A percentile compares a stretch with the other conserved stretches of the same genome.
Evolutionary conservation across 352 stramenopile species (phyloP).

Genomic region (Thalassiosira hispida): DNA sequence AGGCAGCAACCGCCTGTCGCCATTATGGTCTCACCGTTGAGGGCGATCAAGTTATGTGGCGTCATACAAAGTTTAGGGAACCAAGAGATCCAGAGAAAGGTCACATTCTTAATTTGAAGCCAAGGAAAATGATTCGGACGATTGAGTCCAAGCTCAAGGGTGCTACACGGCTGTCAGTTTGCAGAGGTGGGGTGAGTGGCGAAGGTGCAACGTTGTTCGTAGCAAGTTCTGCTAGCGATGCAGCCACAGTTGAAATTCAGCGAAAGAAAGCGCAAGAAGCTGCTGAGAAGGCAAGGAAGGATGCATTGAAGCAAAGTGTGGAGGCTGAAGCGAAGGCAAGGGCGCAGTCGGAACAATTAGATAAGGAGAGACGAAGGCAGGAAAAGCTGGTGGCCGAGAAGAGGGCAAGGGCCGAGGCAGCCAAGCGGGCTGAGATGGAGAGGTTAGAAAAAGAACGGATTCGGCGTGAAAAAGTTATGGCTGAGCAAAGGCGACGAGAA

Average conservation of each 20-base stretch:
- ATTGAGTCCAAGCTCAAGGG: slow-evolving; percentile 83
- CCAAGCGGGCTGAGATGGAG: slow-evolving; percentile 30
- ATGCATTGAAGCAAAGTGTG: slow-evolving; percentile 23
- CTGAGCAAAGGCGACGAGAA: slow-evolving; percentile 34
- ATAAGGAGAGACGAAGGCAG: slow-evolving; percentile 38
- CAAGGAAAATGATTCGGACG: slow-evolving; percentile 81
- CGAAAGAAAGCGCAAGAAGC: slow-evolving; percentile 29
- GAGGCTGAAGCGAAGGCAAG: slow-evolving; percentile 41
- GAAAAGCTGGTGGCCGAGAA: slow-evolving; percentile 39
- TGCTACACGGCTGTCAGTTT: slow-evolving; percentile 77
- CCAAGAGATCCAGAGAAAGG: slow-evolving; percentile 78
- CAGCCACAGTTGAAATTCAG: slow-evolving; percentile 10
- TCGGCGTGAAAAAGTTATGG: slow-evolving; percentile 34
- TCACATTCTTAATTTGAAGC: slow-evolving; percentile 63
- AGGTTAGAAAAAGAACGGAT: slow-evolving; percentile 45
- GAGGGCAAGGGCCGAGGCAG: slow-evolving; percentile 31
- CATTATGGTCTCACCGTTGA: slow-evolving; percentile 83
- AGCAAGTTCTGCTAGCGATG: slow-evolving; percentile 10
- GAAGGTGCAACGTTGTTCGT: slow-evolving; percentile 54
- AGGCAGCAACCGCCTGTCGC: slow-evolving; percentile 68
- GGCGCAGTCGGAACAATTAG: slow-evolving; percentile 19
- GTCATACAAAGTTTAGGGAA: slow-evolving; percentile 68
- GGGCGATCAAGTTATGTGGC: slow-evolving; percentile 67
- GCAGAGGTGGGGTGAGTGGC: slow-evolving; percentile 77
- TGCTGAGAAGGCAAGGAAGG: slow-evolving; percentile 34